Evolutionary conservation across 1,284 basidiomycete species (phyloP).

Genomic region (Lentinula novae-zelandiae): DNA sequence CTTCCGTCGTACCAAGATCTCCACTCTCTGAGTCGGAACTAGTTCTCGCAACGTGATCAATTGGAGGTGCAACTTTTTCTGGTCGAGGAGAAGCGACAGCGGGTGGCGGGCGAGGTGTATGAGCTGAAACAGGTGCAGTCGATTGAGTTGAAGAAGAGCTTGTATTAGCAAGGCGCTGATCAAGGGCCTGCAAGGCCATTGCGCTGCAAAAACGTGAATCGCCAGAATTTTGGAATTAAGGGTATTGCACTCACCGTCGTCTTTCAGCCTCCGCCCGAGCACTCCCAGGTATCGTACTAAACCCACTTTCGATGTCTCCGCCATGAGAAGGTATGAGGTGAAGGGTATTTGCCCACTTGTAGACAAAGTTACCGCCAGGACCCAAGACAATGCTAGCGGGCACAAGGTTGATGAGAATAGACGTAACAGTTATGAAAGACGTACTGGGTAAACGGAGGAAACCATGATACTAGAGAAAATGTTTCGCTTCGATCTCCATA

Average conservation of each 20-base stretch:
- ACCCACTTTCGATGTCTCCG: constrained; percentile 68
- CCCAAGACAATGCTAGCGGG: constrained; percentile 58
- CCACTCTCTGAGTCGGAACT: constrained; percentile 14
- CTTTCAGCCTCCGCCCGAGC: constrained; percentile 93
- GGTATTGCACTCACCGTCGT: constrained; percentile 56
- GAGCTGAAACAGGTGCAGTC: constrained; percentile 31
- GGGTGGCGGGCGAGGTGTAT: constrained; percentile 33
- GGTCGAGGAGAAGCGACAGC: constrained; percentile 29
- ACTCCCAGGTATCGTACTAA: constrained; percentile 76
- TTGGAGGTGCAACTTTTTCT: constrained; percentile 20
- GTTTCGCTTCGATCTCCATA: constrained; percentile 95
- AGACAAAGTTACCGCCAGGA: constrained; percentile 65
- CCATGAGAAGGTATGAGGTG: constrained; percentile 71
- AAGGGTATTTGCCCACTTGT: constrained; percentile 69
- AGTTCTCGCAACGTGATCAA: constrained; percentile 32
- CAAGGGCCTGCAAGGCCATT: constrained; percentile 93
- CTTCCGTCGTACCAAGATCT: constrained; percentile 8
- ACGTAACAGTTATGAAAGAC: constrained; percentile 17
- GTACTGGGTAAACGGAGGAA: constrained; percentile 91
- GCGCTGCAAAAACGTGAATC: constrained; percentile 45
- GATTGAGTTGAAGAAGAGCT: constrained; percentile 46
- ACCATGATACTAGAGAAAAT: constrained; percentile 95
- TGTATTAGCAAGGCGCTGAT: constrained; percentile 81
- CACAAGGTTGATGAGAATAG: constrained; percentile 12
- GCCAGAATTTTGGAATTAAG: background rate